A percentile compares a stretch with the other conserved stretches of the same genome.
These are phyloP conservation scores for Teratosphaeria pseudoeucalypti DNA, from an alignment of 2,329 filamentous ascomycete genomes.

Conservation along the genomic window DNA sequence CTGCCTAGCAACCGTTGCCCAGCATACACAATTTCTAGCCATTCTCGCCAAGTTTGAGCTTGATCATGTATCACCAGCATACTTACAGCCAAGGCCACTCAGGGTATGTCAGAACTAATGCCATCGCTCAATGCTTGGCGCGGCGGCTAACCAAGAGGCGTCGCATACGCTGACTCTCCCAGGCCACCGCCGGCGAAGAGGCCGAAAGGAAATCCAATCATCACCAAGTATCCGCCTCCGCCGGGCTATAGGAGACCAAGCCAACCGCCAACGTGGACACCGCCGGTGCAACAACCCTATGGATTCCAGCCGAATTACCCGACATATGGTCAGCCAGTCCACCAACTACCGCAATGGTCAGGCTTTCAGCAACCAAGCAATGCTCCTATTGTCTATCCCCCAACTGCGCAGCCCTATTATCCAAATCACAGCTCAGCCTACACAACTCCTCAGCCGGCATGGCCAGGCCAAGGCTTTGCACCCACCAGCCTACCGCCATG, in stretches of 20 bases:
- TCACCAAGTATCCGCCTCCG: constrained; percentile 40
- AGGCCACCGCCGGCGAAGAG: constrained; percentile 30
- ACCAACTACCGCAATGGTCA: constrained; percentile 11
- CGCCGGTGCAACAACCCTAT: constrained; percentile 3
- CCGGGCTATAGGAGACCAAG: constrained; percentile 32
- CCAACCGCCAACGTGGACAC: constrained; percentile 15
- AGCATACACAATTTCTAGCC: background rate
- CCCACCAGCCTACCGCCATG: constrained; percentile 1
- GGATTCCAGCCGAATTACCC: constrained; percentile 9
- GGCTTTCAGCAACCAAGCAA: constrained; percentile 11
- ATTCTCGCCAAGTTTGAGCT: background rate
- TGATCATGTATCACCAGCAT: constrained; percentile 3
- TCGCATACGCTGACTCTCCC: background rate
- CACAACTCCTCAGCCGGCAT: constrained; percentile 1
- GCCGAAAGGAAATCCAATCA: constrained; percentile 36
- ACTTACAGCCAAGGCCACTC: background rate
- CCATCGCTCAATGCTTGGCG: background rate
- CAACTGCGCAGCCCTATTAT: constrained; percentile 6
- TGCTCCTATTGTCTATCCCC: constrained; percentile 12
- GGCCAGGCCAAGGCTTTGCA: constrained; percentile 2
- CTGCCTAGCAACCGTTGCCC: background rate
- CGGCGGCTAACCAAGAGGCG: background rate
- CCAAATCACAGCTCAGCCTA: constrained; percentile 2
- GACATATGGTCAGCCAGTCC: constrained; percentile 4
- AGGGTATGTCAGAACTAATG: background rate